A percentile compares a stretch with the other conserved stretches of the same genome.
Evolutionary conservation across 345 rosid species (phyloP).

Genomic region (Orychophragmus violaceus): DNA sequence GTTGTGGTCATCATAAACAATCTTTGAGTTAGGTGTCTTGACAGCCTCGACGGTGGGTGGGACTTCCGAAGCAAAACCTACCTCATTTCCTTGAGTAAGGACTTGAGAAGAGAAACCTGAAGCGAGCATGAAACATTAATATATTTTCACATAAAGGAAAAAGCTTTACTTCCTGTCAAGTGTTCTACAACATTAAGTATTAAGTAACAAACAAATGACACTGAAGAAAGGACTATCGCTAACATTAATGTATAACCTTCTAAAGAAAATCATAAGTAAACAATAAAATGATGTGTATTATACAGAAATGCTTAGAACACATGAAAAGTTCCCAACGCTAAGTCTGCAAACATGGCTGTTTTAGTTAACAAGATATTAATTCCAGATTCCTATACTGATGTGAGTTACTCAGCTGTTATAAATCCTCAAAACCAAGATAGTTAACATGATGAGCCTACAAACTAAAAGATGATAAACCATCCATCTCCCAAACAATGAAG

Average conservation of each 20-base stretch:
- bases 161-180: neutral
- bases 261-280: neutral
- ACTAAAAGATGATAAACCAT: neutral
- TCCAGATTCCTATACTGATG: neutral
- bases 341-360: neutral
- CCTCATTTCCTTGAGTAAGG: slow-evolving; percentile 41
- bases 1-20: slow-evolving; percentile 71
- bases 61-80: slow-evolving; percentile 23
- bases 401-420: neutral
- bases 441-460: neutral
- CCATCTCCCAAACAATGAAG: neutral
- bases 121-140: slow-evolving; percentile 8
- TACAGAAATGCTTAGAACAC: neutral
- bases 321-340: neutral
- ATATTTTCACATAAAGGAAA: neutral
- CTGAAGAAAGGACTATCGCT: neutral
- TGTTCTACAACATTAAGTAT: neutral
- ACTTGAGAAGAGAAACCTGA: slow-evolving; percentile 59
- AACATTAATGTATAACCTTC: neutral
- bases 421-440: no score
- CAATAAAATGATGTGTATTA: neutral
- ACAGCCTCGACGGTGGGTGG: slow-evolving; percentile 68
- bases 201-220: neutral
- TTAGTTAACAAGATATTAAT: neutral
- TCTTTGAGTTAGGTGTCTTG: slow-evolving; percentile 73